Evolutionary conservation across 139 green algal genomes (phyloP), one percentile per base, ranked within the genome.

Genomic region (Coelastrella sp.): DNA sequence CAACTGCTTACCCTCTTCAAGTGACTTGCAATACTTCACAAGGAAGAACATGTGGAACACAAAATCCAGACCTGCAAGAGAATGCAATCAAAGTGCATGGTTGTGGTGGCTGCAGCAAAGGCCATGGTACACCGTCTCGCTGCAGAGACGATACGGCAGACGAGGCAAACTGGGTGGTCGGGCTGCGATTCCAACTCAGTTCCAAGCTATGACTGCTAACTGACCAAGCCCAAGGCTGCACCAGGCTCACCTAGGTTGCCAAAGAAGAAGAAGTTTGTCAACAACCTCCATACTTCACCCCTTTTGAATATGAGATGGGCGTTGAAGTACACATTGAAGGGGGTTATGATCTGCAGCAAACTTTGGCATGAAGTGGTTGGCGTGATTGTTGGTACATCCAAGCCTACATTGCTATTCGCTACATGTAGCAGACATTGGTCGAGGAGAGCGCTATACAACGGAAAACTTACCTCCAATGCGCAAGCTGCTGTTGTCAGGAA

Each of bases 1-100:
- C n/a, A n/a, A n/a, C n/a, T n/a, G n/a, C 88, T 86, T 87, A 94
- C 96, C 98, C 91, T 99, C 98, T 87, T 99, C 98, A 73, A 99
- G 91, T 2, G 96, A 94, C 91, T 98, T 99, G 94, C 93, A 98
- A 94, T 99, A 99, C 87, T 98, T 97, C 19, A 98, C 91, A 8
- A 99, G 94, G 93, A 99, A 99, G 95, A 99, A 99, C 97, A 99
- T 99, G 95, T 99, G 98, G 92, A 99, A 99, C 10, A 99, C 93
- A 90, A 99, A 99, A 90, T 99, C 98, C 47, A 99, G 83, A 17
- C 97, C 97, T 99, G 96, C 88, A 88, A n/a, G n/a, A n/a, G n/a
- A n/a, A n/a, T n/a, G n/a, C n/a, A n/a, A n/a, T n/a, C n/a, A n/a
- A n/a, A n/a, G n/a, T n/a, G n/a, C n/a, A n/a, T n/a, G n/a, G n/a